A percentile compares a stretch with the other conserved stretches of the same genome.
phyloP scores from a whole-genome alignment of 257 asterid genomes.

The Ilex asprella region DNA sequence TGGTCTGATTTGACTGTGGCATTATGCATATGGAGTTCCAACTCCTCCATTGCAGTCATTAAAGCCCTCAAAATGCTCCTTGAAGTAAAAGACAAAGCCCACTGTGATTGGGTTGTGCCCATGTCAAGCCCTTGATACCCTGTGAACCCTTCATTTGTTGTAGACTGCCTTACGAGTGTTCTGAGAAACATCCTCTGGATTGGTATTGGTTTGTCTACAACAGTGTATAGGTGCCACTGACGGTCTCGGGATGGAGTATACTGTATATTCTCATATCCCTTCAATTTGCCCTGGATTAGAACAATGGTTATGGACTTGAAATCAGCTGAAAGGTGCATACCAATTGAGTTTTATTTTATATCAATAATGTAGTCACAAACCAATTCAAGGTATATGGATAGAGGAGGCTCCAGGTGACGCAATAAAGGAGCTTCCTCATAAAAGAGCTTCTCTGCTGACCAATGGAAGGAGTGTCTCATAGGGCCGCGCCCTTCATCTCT shows the following conservation, averaged over 20 bases:
- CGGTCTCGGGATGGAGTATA: slow-evolving; percentile 97
- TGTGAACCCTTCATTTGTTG: slow-evolving; percentile 66
- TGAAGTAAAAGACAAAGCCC: slow-evolving; percentile 75
- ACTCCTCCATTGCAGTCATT: slow-evolving; percentile 92
- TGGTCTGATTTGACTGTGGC: slow-evolving; percentile 78
- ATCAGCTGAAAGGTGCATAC: no score
- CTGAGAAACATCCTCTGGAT: slow-evolving; percentile 83
- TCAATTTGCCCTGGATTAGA: slow-evolving; percentile 77
- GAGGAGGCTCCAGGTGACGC: slow-evolving; percentile 99
- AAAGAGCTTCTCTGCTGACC: slow-evolving; percentile 69
- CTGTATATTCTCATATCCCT: slow-evolving; percentile 63
- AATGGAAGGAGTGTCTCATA: slow-evolving; percentile 93
- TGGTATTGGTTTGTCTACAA: slow-evolving; percentile 61
- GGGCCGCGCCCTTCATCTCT: slow-evolving; percentile 99
- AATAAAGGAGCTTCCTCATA: slow-evolving; percentile 80
- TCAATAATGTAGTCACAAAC: slow-evolving; percentile 30
- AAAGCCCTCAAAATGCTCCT: slow-evolving; percentile 87
- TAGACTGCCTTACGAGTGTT: slow-evolving; percentile 90
- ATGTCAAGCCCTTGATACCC: slow-evolving; percentile 53
- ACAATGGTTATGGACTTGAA: no score
- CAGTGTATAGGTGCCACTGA: slow-evolving; percentile 98
- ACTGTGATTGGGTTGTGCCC: slow-evolving; percentile 43
- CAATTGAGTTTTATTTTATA: not conserved
- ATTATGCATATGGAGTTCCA: slow-evolving; percentile 90
- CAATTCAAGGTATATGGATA: slow-evolving; percentile 93